Percentiles rank a stretch among this genome's conserved stretches.
Evolutionary conservation across 2,329 filamentous ascomycete genomes (phyloP).

Genomic region (Nannizzia gypsea): DNA sequence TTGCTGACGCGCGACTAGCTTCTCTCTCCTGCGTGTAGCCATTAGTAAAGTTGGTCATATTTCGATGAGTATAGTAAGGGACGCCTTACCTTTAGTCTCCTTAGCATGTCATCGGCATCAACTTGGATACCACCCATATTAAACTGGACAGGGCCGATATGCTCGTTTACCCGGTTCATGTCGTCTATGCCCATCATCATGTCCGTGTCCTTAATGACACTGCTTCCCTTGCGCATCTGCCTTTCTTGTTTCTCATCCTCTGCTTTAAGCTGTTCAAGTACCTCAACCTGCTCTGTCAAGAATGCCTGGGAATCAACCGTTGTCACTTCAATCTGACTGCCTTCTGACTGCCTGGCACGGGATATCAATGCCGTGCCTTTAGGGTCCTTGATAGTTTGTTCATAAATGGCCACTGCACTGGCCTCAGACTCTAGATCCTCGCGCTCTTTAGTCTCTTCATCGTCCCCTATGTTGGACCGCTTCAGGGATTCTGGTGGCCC

Average conservation of each 20-base stretch:
- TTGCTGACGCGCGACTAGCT: conserved; percentile 27
- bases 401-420: conserved; percentile 61
- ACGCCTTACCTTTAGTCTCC: conserved; percentile 59
- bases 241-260: conserved; percentile 41
- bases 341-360: conserved; percentile 36
- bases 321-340: conserved; percentile 44
- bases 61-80: conserved; percentile 3
- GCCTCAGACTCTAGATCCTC: conserved; percentile 27
- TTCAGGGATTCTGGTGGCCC: conserved; percentile 29
- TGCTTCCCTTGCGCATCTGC: conserved; percentile 21
- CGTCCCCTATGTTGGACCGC: conserved; percentile 10
- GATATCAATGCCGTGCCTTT: conserved; percentile 51
- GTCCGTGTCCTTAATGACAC: conserved; percentile 23
- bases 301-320: conserved; percentile 69
- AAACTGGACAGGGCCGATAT: conserved; percentile 90
- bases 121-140: conserved; percentile 98
- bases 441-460: conserved; percentile 18
- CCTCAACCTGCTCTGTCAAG: conserved; percentile 59
- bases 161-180: conserved; percentile 49
- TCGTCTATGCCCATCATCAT: conserved; percentile 28
- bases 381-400: conserved; percentile 66
- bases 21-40: conserved; percentile 30
- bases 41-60: background rate
- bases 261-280: conserved; percentile 53
- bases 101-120: conserved; percentile 85